Base-by-base conservation (phyloP, 805 yeast species). In the Myxozyma melibiosi region DNA sequence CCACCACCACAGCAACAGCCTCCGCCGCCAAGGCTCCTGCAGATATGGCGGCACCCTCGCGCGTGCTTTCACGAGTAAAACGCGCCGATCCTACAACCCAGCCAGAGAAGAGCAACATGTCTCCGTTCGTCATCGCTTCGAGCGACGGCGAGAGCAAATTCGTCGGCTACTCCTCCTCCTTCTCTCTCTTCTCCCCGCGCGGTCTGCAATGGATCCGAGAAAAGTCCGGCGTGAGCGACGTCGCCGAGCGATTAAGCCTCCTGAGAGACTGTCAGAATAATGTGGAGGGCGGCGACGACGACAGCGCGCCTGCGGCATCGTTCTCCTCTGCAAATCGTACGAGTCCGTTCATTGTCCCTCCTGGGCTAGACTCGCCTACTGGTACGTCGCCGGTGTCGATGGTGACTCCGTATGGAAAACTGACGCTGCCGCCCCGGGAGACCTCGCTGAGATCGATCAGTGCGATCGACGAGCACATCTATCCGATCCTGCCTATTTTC, bases 161-260 rank as follows among this genome's bases (percentile, higher is more conserved):
- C 40, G 42, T 64, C 18, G 63, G 63, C 22, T 34, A 49, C 22
- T 44, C 65, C 6, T 62, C 67, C 1, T 34, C 51, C 13, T 62
- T 58, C 22, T 47, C 62, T 1, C 43, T 65, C 2, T 53, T 64
- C 20, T 64, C 67, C 4, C 56, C 61, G 4, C 53, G 48, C 24
- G 67, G 67, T 2, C 30, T 64, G 25, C 25, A 50, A 25, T 65
- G 67, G 67, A 64, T 65, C n/a, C 42, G 42, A 33, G 55, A 51
- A 33, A 53, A 60, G 37, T 54, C 53, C 22, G 66, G 65, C 31
- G 51, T 31, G 44, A 35, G 28, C n/a, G 33, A 31, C 22, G 45
- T 56, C 24, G 51, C 40, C 37, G 33, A 48, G 9, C 42, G 40
- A 18, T 27, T 56, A 13, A 33, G 35, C 27, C n/a, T 18, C n/a